Evolutionary conservation across 805 yeast species (phyloP).

Genomic region (Debaryomyces castellii): DNA sequence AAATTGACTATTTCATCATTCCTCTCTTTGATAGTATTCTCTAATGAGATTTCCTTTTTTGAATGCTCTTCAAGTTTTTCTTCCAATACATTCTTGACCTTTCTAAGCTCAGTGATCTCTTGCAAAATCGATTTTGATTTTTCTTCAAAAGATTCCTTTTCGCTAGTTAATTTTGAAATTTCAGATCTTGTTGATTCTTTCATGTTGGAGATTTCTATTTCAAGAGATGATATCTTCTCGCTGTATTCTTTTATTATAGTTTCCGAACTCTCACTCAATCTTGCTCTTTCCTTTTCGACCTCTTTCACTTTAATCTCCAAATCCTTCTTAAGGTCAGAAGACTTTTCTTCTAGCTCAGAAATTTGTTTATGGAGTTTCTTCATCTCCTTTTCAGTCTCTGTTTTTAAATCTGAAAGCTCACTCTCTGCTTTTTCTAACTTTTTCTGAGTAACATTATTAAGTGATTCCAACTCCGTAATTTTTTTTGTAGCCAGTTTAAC

Average conservation of each 20-base stretch:
- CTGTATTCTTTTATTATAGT: conserved; percentile 49
- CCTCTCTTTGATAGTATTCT: neutral
- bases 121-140: neutral
- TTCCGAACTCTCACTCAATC: conserved; percentile 50
- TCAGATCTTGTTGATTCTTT: neutral
- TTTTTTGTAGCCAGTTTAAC: neutral
- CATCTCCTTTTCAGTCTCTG: conserved; percentile 17
- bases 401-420: conserved; percentile 9
- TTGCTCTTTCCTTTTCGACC: conserved; percentile 50
- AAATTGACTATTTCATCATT: neutral
- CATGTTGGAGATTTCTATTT: conserved; percentile 13
- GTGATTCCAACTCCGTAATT: conserved; percentile 3
- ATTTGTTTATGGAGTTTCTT: conserved; percentile 15
- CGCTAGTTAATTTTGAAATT: conserved; percentile 3
- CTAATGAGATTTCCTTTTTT: neutral
- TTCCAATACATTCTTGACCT: neutral
- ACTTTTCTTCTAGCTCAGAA: conserved; percentile 23
- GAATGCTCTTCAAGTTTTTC: neutral
- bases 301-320: conserved; percentile 39
- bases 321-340: conserved; percentile 27
- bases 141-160: neutral
- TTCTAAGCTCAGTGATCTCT: neutral
- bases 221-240: conserved; percentile 44
- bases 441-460: neutral
- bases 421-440: conserved; percentile 8